phyloP scores from a whole-genome alignment of 2,329 filamentous ascomycete species.

The Neofusicoccum ribis region DNA sequence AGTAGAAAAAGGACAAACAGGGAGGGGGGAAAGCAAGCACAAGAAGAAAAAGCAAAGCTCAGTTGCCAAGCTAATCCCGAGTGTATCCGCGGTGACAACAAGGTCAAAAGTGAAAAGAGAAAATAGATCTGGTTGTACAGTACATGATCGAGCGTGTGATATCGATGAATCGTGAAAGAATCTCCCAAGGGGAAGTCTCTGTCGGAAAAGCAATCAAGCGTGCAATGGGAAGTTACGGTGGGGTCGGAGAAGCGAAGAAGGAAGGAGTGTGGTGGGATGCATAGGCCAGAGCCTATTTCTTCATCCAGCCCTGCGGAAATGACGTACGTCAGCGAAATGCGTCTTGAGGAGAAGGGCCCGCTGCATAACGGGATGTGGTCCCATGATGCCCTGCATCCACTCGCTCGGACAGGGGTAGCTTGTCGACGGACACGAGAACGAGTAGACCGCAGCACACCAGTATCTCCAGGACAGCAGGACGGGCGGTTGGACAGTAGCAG shows the following conservation, averaged over 20 bases:
- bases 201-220: background rate
- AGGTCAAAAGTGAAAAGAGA: background rate
- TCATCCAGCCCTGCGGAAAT: constrained; percentile 4
- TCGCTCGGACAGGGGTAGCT: too few species aligned
- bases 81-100: background rate
- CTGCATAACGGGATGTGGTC: too few species aligned
- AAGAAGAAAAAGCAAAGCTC: background rate
- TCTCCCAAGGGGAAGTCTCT: too few species aligned
- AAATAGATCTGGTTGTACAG: background rate
- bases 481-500: background rate
- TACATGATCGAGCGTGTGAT: background rate
- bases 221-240: too few species aligned
- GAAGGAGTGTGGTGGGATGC: background rate
- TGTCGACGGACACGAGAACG: too few species aligned
- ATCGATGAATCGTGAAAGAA: background rate
- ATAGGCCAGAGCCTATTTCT: background rate
- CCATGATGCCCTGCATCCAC: too few species aligned
- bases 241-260: background rate
- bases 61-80: background rate
- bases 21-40: background rate
- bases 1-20: background rate
- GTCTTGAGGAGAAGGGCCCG: background rate
- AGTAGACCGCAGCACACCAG: too few species aligned
- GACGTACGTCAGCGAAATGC: background rate
- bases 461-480: too few species aligned